phyloP scores from a whole-genome alignment of 164 flowering plant species.

The Magnolia changhungtana region DNA sequence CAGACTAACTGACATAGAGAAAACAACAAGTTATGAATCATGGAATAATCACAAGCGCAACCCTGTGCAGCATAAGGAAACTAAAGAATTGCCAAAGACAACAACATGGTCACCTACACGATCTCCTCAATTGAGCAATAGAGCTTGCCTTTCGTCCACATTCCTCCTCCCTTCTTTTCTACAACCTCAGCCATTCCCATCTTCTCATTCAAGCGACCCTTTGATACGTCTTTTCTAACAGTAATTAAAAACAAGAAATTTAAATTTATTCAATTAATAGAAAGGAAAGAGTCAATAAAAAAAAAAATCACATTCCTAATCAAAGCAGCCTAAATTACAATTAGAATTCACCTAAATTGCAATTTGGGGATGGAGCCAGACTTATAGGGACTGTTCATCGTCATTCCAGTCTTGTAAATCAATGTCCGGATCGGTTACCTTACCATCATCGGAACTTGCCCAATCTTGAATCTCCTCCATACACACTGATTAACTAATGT shows the following conservation, averaged over 20 bases:
- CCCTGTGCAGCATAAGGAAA: too few relatives aligned
- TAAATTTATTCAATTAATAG: too few relatives aligned
- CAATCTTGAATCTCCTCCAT: background rate
- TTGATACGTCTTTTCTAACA: slow-evolving; percentile 52
- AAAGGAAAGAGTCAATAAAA: too few relatives aligned
- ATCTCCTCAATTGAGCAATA: slow-evolving; percentile 69
- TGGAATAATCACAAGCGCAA: too few relatives aligned
- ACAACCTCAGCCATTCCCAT: slow-evolving; percentile 73
- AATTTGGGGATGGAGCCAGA: background rate
- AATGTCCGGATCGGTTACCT: background rate
- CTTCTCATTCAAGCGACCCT: slow-evolving; percentile 58
- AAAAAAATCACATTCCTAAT: too few relatives aligned
- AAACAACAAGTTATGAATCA: too few relatives aligned
- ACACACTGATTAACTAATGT: too few relatives aligned
- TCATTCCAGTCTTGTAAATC: background rate
- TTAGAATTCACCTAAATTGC: background rate
- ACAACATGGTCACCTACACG: slow-evolving; percentile 40
- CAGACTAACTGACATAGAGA: too few relatives aligned
- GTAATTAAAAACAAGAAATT: background rate
- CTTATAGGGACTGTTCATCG: background rate
- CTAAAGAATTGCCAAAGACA: too few relatives aligned
- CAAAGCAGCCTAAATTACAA: too few relatives aligned
- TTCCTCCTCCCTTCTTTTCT: slow-evolving; percentile 44
- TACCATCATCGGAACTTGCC: background rate
- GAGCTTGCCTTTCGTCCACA: slow-evolving; percentile 57